These are phyloP conservation scores for Sporobolomyces pararoseus DNA, from an alignment of 768 basidiomycete species.

Conservation along the genomic window DNA sequence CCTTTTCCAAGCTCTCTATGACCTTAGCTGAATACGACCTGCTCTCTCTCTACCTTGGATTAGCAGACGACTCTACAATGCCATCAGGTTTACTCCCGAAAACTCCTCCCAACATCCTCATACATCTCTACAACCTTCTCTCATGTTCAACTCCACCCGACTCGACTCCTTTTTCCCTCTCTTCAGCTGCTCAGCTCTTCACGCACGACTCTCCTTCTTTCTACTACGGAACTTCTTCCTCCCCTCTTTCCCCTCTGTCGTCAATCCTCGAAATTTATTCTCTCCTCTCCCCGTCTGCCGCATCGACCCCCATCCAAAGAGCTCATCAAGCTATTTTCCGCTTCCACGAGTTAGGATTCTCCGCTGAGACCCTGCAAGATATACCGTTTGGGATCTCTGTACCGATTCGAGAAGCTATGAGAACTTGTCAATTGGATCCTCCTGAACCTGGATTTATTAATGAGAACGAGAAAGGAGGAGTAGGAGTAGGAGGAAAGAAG, in stretches of 20 bases:
- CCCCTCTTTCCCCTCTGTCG: not conserved
- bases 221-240: conserved; percentile 17
- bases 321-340: conserved; percentile 13
- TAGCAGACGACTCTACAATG: too few species aligned
- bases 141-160: not conserved
- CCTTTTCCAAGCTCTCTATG: too few species aligned
- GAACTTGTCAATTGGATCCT: conserved; percentile 75
- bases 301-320: not conserved
- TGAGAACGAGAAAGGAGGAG: too few species aligned
- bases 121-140: conserved; percentile 8
- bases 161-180: not conserved
- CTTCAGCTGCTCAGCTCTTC: not conserved
- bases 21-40: too few species aligned
- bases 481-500: conserved; percentile 59
- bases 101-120: conserved; percentile 7
- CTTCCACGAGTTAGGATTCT: conserved; percentile 29
- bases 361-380: conserved; percentile 42
- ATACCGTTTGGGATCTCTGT: conserved; percentile 47
- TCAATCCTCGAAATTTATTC: conserved; percentile 14
- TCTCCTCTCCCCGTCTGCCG: not conserved
- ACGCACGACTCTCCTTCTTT: not conserved
- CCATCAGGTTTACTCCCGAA: not conserved
- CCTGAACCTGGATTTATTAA: too few species aligned
- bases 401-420: conserved; percentile 80
- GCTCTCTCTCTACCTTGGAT: too few species aligned